These are phyloP conservation scores for Parastagonospora avenae DNA, from an alignment of 2,329 filamentous ascomycete species.

Conservation along the genomic window DNA sequence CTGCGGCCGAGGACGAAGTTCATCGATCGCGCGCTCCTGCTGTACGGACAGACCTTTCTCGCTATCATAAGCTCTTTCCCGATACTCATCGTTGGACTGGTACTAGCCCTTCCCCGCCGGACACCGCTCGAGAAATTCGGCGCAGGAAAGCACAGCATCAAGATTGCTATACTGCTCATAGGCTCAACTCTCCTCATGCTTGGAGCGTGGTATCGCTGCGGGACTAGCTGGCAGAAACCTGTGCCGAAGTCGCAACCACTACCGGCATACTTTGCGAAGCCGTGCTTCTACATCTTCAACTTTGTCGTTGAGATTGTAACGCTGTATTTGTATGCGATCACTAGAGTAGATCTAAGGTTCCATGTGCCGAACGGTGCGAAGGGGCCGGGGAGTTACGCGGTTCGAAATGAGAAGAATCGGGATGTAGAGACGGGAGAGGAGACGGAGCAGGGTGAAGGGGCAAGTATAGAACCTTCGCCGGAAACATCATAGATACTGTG, in stretches of 20 bases:
- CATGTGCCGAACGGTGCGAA: slow-evolving; percentile 73
- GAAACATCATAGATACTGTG: too few species aligned
- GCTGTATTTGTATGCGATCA: slow-evolving; percentile 67
- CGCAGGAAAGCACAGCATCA: slow-evolving; percentile 66
- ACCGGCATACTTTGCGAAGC: slow-evolving; percentile 72
- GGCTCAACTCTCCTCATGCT: slow-evolving; percentile 65
- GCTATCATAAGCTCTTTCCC: slow-evolving; percentile 71
- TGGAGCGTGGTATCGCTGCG: slow-evolving; percentile 71
- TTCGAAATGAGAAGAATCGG: neutral
- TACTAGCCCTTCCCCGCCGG: slow-evolving; percentile 52
- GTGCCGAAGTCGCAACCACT: slow-evolving; percentile 55
- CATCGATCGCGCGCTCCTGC: slow-evolving; percentile 67
- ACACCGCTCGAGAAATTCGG: slow-evolving; percentile 66
- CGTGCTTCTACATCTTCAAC: slow-evolving; percentile 79
- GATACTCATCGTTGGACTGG: slow-evolving; percentile 58
- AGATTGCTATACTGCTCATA: slow-evolving; percentile 66
- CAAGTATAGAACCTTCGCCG: neutral
- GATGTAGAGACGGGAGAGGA: neutral
- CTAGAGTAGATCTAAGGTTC: slow-evolving; percentile 76
- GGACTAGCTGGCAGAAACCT: slow-evolving; percentile 58
- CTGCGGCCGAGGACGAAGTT: slow-evolving; percentile 56
- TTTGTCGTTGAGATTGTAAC: slow-evolving; percentile 74
- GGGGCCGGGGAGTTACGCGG: slow-evolving; percentile 41
- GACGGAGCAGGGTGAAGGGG: neutral
- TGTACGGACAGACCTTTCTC: slow-evolving; percentile 66